Conservation (phyloP, 768 basidiomycete species). For the Sporobolomyces pararoseus region DNA sequence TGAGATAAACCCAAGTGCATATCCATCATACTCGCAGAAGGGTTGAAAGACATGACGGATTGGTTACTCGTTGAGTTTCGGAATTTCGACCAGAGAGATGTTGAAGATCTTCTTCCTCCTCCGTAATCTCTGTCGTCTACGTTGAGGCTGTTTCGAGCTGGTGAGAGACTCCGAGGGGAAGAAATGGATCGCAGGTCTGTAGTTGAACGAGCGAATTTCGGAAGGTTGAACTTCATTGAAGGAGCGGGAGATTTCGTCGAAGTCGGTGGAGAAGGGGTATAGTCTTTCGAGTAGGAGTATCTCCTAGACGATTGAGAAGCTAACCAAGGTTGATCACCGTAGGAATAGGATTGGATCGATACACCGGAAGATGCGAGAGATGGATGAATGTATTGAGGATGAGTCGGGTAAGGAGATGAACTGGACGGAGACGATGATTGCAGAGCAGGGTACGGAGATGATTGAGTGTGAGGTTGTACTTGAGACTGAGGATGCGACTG, state of each 20-base stretch:
- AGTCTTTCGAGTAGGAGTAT: conserved; percentile 26
- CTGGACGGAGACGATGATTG: too few species aligned
- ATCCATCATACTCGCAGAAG: conserved; percentile 44
- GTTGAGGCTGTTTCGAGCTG: conserved; percentile 30
- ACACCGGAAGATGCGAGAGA: conserved; percentile 19
- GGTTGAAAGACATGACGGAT: conserved; percentile 40
- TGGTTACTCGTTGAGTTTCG: conserved; percentile 32
- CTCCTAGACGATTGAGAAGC: conserved; percentile 7
- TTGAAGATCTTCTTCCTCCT: neutral
- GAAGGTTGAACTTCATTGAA: conserved; percentile 12
- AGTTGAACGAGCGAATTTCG: conserved; percentile 35
- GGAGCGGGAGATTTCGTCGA: conserved; percentile 20
- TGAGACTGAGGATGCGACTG: too few species aligned
- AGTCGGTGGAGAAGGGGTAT: conserved; percentile 2
- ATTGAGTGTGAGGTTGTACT: neutral
- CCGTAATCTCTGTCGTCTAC: conserved; percentile 12
- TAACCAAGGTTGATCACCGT: conserved; percentile 42
- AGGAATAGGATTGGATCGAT: conserved; percentile 34
- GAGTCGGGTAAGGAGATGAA: conserved; percentile 16
- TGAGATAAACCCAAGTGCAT: conserved; percentile 45
- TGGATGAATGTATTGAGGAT: conserved; percentile 20
- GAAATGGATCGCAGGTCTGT: conserved; percentile 37
- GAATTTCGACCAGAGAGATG: conserved; percentile 34
- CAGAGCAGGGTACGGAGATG: conserved; percentile 12
- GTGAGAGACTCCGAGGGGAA: conserved; percentile 33